These are phyloP conservation scores for Tarenaya hassleriana DNA, from an alignment of 345 rosid species.

Conservation along the genomic window DNA sequence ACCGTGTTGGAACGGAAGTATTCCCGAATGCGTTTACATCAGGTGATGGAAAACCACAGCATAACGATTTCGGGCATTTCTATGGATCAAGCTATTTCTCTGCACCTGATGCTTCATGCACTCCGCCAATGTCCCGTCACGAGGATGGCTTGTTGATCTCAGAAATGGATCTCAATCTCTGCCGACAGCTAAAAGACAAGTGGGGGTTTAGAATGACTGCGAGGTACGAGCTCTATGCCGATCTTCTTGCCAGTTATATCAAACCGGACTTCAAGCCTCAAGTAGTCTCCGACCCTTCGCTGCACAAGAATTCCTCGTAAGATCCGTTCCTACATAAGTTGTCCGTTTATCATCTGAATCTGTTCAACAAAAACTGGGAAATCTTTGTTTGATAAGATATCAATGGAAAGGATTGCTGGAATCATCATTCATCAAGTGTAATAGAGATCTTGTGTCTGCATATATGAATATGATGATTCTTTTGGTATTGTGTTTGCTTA, in stretches of 20 bases:
- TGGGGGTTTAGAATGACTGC: constrained; percentile 96
- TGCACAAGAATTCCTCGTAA: constrained; percentile 51
- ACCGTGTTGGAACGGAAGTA: constrained; percentile 90
- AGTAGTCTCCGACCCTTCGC: constrained; percentile 66
- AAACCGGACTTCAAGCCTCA: constrained; percentile 74
- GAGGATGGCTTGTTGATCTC: constrained; percentile 77
- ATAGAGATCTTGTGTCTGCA: constrained; percentile 7
- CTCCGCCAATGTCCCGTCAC: constrained; percentile 69
- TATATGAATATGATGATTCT: not conserved
- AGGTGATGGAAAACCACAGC: constrained; percentile 86
- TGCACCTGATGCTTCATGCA: constrained; percentile 92
- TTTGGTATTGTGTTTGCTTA: not conserved
- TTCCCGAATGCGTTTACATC: constrained; percentile 92
- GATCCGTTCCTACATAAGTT: not conserved
- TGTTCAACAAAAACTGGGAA: constrained; percentile 6
- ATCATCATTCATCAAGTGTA: constrained; percentile 7
- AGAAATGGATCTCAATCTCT: constrained; percentile 89
- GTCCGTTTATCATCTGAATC: constrained; percentile 3
- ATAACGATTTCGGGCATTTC: constrained; percentile 82
- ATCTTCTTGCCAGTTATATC: constrained; percentile 45
- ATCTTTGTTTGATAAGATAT: not conserved
- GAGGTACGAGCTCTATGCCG: constrained; percentile 64
- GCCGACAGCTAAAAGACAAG: constrained; percentile 85
- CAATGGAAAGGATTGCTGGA: constrained; percentile 5
- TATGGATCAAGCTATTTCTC: constrained; percentile 92